phyloP scores from a whole-genome alignment of 2,329 filamentous ascomycete species.

The Colletotrichum scovillei region DNA sequence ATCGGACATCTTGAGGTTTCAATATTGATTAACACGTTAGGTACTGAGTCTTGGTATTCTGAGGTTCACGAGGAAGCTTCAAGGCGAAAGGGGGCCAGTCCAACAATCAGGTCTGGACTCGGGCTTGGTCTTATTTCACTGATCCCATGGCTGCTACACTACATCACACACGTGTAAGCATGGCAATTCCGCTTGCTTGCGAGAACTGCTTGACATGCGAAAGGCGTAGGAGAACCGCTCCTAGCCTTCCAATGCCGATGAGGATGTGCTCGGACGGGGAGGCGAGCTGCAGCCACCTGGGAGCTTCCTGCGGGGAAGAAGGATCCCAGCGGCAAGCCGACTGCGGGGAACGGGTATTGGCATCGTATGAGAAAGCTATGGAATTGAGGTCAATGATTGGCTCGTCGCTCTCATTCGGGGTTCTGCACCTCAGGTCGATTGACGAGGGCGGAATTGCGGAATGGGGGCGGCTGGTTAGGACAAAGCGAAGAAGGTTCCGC shows the following conservation, averaged over 20 bases:
- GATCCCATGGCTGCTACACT: background rate
- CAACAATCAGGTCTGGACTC: background rate
- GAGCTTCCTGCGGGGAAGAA: conserved; percentile 28
- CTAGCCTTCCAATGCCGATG: conserved; percentile 28
- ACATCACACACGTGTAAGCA: background rate
- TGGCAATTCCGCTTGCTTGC: background rate
- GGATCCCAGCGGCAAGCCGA: conserved; percentile 2
- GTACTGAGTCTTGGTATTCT: background rate
- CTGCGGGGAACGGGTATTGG: background rate
- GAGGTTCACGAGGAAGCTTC: background rate
- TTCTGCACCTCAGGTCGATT: background rate
- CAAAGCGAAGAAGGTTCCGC: background rate
- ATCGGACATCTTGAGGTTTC: background rate
- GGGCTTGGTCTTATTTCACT: background rate
- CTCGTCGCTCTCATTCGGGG: background rate
- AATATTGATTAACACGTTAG: background rate
- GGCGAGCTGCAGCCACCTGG: background rate
- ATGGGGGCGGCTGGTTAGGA: background rate
- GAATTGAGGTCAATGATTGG: background rate
- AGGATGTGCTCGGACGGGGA: background rate
- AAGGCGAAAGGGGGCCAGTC: background rate
- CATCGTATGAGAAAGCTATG: background rate
- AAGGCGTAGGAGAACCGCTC: background rate
- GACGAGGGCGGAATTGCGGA: background rate
- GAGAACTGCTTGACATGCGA: background rate